Base-by-base conservation (phyloP, 1,139 yeast genomes). In the Yamadazyma siamensis region DNA sequence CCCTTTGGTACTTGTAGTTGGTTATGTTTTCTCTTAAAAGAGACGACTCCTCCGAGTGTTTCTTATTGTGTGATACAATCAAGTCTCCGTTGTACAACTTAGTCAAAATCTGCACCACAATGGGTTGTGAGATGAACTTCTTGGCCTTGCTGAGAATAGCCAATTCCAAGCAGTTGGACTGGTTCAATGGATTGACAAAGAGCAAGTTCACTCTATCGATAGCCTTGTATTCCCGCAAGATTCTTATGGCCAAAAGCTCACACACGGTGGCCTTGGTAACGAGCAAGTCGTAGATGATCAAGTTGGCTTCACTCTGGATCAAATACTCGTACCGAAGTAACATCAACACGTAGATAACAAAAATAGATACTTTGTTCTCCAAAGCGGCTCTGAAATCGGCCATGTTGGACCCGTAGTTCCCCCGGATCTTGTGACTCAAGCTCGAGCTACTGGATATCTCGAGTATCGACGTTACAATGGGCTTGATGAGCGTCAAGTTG, bases 61-160 rank as follows among this genome's bases (percentile, higher is more conserved):
- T 62, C n/a, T n/a, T n/a, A n/a, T n/a, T n/a, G n/a, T n/a, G n/a
- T n/a, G n/a, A n/a, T 18, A 18, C 10, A 7, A 64, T 54, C 20
- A 66, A 48, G 27, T 58, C 74, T 2, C 83, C 83, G 39, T 71
- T 67, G 64, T 79, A 76, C 27, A 77, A 67, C 32, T 71, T 64
- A 30, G 71, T 71, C 31, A 77, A 49, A 2, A 75, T 69, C 21
- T 68, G 62, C 3, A 70, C 62, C 4, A 77, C 68, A 12, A 72
- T 63, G 1, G 82, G 82, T 44, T 76, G 80, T 2, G 79, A 68
- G 30, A 77, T 54, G 38, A 77, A 72, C 39, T 59, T 60, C 42
- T 77, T 77, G 3, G 80, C 72, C 37, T 72, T 71, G 12, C 78
- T 66, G 31, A 74, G 57, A 25, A 77, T 69, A 10, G 79, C 71